phyloP scores from a whole-genome alignment of 768 basidiomycete genomes.

The Russula virescens region DNA sequence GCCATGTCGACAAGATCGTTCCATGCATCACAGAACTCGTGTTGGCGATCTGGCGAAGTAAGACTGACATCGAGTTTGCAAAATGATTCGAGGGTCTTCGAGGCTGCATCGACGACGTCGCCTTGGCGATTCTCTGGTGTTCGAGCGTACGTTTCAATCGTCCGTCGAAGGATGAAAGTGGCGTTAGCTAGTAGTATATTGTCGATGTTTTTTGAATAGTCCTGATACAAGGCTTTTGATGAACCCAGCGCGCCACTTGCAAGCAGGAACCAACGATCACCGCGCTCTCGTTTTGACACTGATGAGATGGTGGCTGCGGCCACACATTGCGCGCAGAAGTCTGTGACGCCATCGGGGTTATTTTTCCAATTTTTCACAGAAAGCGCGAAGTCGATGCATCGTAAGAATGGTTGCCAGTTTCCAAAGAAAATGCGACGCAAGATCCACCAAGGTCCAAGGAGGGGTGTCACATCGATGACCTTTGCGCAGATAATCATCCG shows the following conservation, averaged over 20 bases:
- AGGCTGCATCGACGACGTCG: not conserved
- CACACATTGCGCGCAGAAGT: constrained; percentile 5
- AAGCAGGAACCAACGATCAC: constrained; percentile 4
- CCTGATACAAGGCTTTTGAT: not conserved
- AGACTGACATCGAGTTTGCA: not conserved
- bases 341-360: not conserved
- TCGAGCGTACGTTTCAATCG: not conserved
- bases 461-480: not conserved
- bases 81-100: not conserved
- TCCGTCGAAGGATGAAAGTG: not conserved
- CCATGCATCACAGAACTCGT: not conserved
- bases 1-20: not conserved
- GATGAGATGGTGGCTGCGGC: not conserved
- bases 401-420: not conserved
- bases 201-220: not conserved
- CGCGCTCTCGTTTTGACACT: not conserved
- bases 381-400: constrained; percentile 3
- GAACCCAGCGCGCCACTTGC: not conserved
- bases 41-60: not conserved
- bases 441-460: constrained; percentile 10
- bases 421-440: constrained; percentile 1
- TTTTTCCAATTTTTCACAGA: not conserved
- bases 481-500: constrained; percentile 11
- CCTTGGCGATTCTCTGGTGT: not conserved
- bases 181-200: constrained; percentile 3